Conservation (phyloP, 2,329 filamentous ascomycete genomes). For the Orbilia oligospora region DNA sequence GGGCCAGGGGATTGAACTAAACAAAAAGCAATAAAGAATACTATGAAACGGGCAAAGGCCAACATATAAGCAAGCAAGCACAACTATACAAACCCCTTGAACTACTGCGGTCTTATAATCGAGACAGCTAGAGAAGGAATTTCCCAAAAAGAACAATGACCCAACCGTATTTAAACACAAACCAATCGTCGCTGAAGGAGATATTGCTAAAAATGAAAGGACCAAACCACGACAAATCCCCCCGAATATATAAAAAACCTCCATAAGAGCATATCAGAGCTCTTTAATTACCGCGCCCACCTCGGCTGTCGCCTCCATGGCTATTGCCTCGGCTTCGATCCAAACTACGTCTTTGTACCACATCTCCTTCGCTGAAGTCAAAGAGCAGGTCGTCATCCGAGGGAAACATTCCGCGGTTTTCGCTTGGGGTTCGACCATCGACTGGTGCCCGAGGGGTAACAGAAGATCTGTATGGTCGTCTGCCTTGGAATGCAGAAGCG, state of each 20-base stretch:
- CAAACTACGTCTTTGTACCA: conserved; percentile 62
- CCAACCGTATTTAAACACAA: conserved; percentile 38
- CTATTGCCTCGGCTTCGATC: conserved; percentile 61
- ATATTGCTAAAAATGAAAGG: conserved; percentile 30
- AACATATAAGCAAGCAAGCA: conserved; percentile 12
- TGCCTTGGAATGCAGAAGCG: conserved; percentile 42
- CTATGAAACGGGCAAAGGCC: conserved; percentile 16
- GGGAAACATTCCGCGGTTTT: conserved; percentile 59
- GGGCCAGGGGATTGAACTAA: conserved; percentile 27
- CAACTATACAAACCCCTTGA: conserved; percentile 51
- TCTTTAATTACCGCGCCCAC: conserved; percentile 29
- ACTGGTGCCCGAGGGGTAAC: conserved; percentile 39
- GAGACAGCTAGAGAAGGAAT: conserved; percentile 40
- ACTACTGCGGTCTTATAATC: conserved; percentile 26
- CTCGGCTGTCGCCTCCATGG: conserved; percentile 56
- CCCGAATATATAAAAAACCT: conserved; percentile 33
- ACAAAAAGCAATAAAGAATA: conserved; percentile 50
- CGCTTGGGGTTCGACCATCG: conserved; percentile 62
- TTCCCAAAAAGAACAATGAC: conserved; percentile 58
- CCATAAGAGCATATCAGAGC: conserved; percentile 10
- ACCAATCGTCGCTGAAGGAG: conserved; percentile 37
- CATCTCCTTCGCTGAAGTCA: conserved; percentile 64
- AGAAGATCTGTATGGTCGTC: conserved; percentile 47
- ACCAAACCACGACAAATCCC: conserved; percentile 12
- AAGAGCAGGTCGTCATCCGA: conserved; percentile 64